A percentile compares a stretch with the other conserved stretches of the same genome.
Evolutionary conservation across 352 stramenopile genomes (phyloP).

Genomic region (Stephanocyclus meneghinianus): DNA sequence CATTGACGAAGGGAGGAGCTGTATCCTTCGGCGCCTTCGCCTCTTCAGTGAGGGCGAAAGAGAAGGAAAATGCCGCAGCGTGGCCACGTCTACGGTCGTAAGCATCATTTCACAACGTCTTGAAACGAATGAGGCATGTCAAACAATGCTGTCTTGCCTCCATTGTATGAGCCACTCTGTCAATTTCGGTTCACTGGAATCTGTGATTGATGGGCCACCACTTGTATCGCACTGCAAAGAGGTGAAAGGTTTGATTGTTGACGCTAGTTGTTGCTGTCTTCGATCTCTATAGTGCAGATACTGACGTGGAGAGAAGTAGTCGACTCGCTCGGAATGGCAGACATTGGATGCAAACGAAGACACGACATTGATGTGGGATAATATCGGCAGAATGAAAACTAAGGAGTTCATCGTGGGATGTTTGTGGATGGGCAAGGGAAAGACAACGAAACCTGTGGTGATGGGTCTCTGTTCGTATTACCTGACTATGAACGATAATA

Average conservation of each 20-base stretch:
- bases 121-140: not conserved
- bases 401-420: no score
- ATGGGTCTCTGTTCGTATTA: no score
- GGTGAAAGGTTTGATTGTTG: not conserved
- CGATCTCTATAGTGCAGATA: no score
- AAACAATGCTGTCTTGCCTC: slow-evolving; percentile 11
- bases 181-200: not conserved
- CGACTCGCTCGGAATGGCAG: no score
- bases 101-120: not conserved
- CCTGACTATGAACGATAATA: no score
- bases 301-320: no score
- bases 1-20: slow-evolving; percentile 69
- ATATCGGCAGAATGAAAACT: no score
- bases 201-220: not conserved
- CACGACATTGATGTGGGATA: no score
- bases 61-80: not conserved
- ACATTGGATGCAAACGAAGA: no score
- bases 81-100: not conserved
- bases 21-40: slow-evolving; percentile 62
- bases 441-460: no score
- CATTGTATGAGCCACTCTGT: slow-evolving; percentile 39
- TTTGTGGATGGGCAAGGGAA: no score
- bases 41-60: slow-evolving; percentile 16
- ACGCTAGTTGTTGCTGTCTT: no score
- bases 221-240: not conserved